A percentile compares a stretch with the other conserved stretches of the same genome.
These are phyloP conservation scores for Kockiozyma suomiensis DNA, from an alignment of 805 yeast genomes.

Conservation along the genomic window DNA sequence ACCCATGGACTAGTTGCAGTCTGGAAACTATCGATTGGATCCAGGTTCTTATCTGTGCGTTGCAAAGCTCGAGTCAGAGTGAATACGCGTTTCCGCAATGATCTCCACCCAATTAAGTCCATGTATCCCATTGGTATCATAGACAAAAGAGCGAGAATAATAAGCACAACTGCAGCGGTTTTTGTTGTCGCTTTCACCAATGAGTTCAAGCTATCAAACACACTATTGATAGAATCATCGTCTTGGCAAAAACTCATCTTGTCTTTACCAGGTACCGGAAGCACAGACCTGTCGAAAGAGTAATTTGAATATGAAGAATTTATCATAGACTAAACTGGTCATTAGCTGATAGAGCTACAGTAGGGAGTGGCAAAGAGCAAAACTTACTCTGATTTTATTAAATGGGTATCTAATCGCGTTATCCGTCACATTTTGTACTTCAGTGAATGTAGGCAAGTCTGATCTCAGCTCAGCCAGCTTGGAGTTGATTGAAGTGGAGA, in stretches of 20 bases:
- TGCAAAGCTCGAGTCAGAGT: slow-evolving; percentile 18
- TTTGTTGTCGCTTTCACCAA: slow-evolving; percentile 46
- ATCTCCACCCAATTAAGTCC: slow-evolving; percentile 55
- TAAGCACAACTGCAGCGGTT: slow-evolving; percentile 47
- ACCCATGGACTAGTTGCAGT: slow-evolving; percentile 24
- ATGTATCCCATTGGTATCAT: slow-evolving; percentile 50
- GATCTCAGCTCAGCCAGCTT: slow-evolving; percentile 56
- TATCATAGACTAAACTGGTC: slow-evolving; percentile 1
- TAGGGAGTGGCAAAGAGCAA: neutral
- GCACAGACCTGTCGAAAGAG: slow-evolving; percentile 41
- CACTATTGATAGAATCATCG: slow-evolving; percentile 44
- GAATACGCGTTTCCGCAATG: slow-evolving; percentile 45
- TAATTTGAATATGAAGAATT: slow-evolving; percentile 24
- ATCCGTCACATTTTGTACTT: slow-evolving; percentile 62
- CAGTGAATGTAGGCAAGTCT: slow-evolving; percentile 65
- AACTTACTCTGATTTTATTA: slow-evolving; percentile 42
- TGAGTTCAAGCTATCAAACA: slow-evolving; percentile 43
- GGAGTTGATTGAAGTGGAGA: slow-evolving; percentile 65
- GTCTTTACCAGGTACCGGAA: slow-evolving; percentile 49
- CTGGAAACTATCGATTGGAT: slow-evolving; percentile 34
- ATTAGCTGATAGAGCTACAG: neutral
- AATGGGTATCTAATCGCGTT: slow-evolving; percentile 63
- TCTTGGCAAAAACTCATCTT: slow-evolving; percentile 45
- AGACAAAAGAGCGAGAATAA: slow-evolving; percentile 48
- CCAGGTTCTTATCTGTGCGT: slow-evolving; percentile 30